Evolutionary conservation across 768 basidiomycete species (phyloP), one percentile per base, ranked within the genome.

Genomic region (Pulveroboletus sp.): DNA sequence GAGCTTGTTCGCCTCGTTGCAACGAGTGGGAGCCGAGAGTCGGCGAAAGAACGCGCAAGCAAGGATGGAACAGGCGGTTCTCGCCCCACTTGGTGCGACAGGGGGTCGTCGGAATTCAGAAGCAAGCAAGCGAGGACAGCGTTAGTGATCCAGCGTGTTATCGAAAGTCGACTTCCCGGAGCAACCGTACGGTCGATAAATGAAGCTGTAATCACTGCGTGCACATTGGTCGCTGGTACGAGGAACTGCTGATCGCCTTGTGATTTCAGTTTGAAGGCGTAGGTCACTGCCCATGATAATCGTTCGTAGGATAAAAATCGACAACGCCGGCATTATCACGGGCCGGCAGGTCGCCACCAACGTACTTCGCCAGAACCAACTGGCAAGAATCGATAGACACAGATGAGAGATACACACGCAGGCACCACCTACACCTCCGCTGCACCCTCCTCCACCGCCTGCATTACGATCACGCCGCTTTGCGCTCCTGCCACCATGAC

Each of bases 401-500:
- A 8, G 10, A n/a, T n/a, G 8, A 8, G 3, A 9, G 10, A 4
- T 27, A 46, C 0, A 21, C 13, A 24, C 15, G 9, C 1, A 33
- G 21, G 10, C 18, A 18, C 15, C 10, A 5, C 0, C 28, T 42
- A 54, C 32, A 43, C 56, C 26, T 52, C 50, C 31, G 8, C 37
- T 10, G 38, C 27, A 24, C 40, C 26, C 9, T 47, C 69, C 62
- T 64, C 61, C 60, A 74, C 70, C 40, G 83, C 80, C 70, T 90
- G 89, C 31, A 91, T 61, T 1, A 91, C 86, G 32, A 89, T 70
- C 36, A 89, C 58, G 17, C 81, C 86, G 38, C 75, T 72, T 32
- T 77, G 78, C 44, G 74, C 71, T 1, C 78, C 79, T 6, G 81
- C 72, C 5, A 81, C 73, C 3, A 84, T 71, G 11, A 93, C 80